A percentile compares a stretch with the other conserved stretches of the same genome.
Evolutionary conservation across 345 rosid species (phyloP).

Genomic region (Anastatica hierochuntica): DNA sequence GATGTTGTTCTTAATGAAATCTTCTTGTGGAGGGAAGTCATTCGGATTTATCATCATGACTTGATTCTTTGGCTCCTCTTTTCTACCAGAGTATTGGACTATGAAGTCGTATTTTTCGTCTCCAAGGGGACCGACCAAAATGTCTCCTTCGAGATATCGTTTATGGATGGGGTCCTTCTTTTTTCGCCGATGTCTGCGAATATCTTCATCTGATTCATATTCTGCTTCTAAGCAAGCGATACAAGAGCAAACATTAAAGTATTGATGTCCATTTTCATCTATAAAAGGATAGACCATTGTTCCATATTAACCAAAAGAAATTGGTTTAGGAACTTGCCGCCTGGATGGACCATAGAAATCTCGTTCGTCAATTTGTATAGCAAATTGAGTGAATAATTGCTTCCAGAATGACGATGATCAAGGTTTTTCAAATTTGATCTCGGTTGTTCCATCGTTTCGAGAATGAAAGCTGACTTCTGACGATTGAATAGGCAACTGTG

Average conservation of each 20-base stretch:
- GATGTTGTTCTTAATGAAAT: background rate
- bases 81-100: background rate
- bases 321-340: background rate
- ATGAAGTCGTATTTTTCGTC: background rate
- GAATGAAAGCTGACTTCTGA: too few species aligned
- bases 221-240: fast-evolving
- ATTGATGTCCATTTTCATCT: background rate
- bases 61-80: background rate
- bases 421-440: too few species aligned
- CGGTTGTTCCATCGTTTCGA: too few species aligned
- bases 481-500: too few species aligned
- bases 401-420: too few species aligned
- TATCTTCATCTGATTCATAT: background rate
- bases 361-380: too few species aligned
- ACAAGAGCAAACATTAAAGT: background rate
- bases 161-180: background rate
- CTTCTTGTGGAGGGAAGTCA: background rate
- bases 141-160: background rate
- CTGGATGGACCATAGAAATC: too few species aligned
- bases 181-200: background rate
- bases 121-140: background rate
- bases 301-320: background rate
- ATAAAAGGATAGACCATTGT: background rate
- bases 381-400: too few species aligned
- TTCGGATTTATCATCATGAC: background rate